These are phyloP conservation scores for Cymbomonas tetramitiformis DNA, from an alignment of 139 green algal genomes.

Conservation along the genomic window DNA sequence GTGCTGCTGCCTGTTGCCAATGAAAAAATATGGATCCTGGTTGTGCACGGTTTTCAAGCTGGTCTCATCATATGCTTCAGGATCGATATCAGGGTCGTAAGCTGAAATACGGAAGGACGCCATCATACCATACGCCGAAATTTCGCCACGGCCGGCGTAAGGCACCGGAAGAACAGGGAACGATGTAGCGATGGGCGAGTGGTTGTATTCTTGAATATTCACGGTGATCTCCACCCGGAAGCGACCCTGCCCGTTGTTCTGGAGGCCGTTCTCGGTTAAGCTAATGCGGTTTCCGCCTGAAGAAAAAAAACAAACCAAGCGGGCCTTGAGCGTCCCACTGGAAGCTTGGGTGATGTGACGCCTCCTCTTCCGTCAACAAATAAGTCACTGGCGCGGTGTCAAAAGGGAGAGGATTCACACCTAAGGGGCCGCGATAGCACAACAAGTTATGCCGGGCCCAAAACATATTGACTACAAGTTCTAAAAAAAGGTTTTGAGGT, in stretches of 20 bases:
- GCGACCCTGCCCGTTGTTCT: slow-evolving; percentile 10
- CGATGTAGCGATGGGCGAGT: slow-evolving; percentile 1
- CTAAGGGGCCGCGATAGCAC: not conserved
- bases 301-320: not conserved
- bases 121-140: slow-evolving; percentile 2
- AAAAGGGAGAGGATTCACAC: slow-evolving; percentile 1
- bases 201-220: slow-evolving; percentile 11
- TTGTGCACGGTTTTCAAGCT: too few relatives aligned
- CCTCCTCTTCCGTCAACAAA: too few relatives aligned
- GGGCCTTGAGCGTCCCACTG: too few relatives aligned
- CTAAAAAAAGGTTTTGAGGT: too few relatives aligned
- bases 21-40: not conserved
- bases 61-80: too few relatives aligned
- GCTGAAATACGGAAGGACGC: slow-evolving; percentile 7
- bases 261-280: not conserved
- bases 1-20: not conserved
- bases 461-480: too few relatives aligned
- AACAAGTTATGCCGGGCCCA: too few relatives aligned
- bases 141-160: not conserved
- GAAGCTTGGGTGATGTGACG: too few relatives aligned
- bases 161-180: slow-evolving; percentile 15
- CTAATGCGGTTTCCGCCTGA: slow-evolving; percentile 1
- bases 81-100: slow-evolving; percentile 12
- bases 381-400: slow-evolving; percentile 5
- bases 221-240: slow-evolving; percentile 9